Conservation (phyloP, 306 rosid genomes). For the Casuarina cunninghamiana region DNA sequence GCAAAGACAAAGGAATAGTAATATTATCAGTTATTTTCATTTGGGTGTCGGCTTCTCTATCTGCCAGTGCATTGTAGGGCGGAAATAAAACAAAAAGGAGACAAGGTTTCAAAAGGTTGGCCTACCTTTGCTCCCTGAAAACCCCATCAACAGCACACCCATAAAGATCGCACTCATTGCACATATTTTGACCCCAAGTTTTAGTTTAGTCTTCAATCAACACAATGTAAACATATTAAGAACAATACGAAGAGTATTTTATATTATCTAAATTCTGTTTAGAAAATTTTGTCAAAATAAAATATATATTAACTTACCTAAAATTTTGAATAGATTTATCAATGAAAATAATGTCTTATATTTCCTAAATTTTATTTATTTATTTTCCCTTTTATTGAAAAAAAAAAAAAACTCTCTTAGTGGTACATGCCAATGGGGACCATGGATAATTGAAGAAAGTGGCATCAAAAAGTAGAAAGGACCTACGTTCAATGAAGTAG, state of each 20-base stretch:
- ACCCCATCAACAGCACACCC: not conserved
- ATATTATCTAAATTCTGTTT: no score
- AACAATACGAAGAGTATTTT: no score
- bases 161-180: not conserved
- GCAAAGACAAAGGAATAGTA: not conserved
- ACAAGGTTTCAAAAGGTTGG: not conserved
- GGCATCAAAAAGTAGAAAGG: not conserved
- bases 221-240: not conserved
- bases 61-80: not conserved
- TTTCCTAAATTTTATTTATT: no score
- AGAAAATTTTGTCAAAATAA: no score
- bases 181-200: not conserved
- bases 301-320: no score
- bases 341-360: no score
- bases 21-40: not conserved
- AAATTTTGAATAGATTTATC: no score
- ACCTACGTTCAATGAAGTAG: not conserved
- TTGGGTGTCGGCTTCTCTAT: not conserved
- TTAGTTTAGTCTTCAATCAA: not conserved
- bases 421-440: not conserved
- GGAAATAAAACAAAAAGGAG: not conserved
- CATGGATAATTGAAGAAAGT: not conserved
- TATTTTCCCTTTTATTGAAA: no score
- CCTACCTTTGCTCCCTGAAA: not conserved
- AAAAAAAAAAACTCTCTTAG: no score